A percentile compares a stretch with the other conserved stretches of the same genome.
phyloP scores from a whole-genome alignment of 768 basidiomycete genomes.

The Lactarius sp. region DNA sequence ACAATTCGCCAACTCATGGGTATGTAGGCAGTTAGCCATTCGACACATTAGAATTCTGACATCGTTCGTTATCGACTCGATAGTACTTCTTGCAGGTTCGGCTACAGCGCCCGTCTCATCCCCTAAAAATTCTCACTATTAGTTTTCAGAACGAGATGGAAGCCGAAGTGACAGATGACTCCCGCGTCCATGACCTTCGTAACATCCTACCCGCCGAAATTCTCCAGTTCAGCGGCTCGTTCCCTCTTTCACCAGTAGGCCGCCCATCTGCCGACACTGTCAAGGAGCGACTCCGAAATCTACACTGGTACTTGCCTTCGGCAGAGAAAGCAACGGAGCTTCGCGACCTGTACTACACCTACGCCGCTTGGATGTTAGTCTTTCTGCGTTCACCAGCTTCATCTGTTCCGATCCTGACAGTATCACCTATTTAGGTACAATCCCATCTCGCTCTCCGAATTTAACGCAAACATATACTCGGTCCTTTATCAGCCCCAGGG shows the following conservation, averaged over 20 bases:
- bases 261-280: slow-evolving; percentile 35
- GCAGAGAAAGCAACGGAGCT: slow-evolving; percentile 54
- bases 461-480: slow-evolving; percentile 45
- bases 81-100: slow-evolving; percentile 74
- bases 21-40: slow-evolving; percentile 35
- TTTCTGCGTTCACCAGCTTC: slow-evolving; percentile 46
- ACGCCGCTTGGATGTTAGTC: slow-evolving; percentile 68
- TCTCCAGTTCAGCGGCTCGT: slow-evolving; percentile 56
- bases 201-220: slow-evolving; percentile 58
- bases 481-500: slow-evolving; percentile 47
- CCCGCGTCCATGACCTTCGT: slow-evolving; percentile 46
- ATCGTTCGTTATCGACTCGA: slow-evolving; percentile 14
- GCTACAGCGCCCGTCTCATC: slow-evolving; percentile 11
- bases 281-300: slow-evolving; percentile 48
- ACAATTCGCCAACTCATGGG: slow-evolving; percentile 73
- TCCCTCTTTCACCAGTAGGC: slow-evolving; percentile 50
- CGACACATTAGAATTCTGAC: slow-evolving; percentile 16
- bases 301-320: slow-evolving; percentile 68
- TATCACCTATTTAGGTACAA: slow-evolving; percentile 46
- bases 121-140: slow-evolving; percentile 13
- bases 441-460: slow-evolving; percentile 54
- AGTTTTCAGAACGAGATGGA: slow-evolving; percentile 59
- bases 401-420: slow-evolving; percentile 29
- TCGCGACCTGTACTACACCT: slow-evolving; percentile 53
- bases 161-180: slow-evolving; percentile 47